Evolutionary conservation across 176 grass and related monocot species (phyloP), one percentile per base, ranked within the genome.

Genomic region (Secale cereale): DNA sequence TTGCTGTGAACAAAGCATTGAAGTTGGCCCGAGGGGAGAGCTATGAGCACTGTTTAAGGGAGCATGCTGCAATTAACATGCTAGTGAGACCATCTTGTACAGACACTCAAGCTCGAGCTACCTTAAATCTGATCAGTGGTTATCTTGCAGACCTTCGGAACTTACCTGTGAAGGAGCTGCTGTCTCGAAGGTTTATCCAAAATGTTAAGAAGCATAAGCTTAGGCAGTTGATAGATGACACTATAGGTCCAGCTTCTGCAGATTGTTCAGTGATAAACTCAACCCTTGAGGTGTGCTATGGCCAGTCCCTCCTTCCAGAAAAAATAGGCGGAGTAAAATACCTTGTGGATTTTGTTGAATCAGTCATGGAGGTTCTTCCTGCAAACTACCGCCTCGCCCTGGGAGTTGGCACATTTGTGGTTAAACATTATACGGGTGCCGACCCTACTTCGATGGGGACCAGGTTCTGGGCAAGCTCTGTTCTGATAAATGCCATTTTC

Each of bases 401-500:
- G 62, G 87, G 88, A 71, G 93, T 94, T 84, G 89, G 90, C 45
- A 89, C 79, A 74, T 92, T 91, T 10, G 37, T 79, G 36, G 69
- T 77, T 63, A 86, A 41, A 61, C 88, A 82, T 69, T 86, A 73
- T 40, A 30, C 7, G 16, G 85, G 85, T 76, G 65, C 64, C 52
- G 86, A 82, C 41, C 56, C 70, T 78, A 80, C 85, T 33, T 90
- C 90, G 50, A 70, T 77, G 74, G 88, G 95, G 36, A 68, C 88
- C 59, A 86, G 86, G 41, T 92, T 96, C 83, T 99, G 93, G 97
- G 86, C 82, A n/a, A 83, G 91, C 50, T 89, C 90, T 43, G 14
- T 96, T 88, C 74, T 99, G 79, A 84, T 99, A 25, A 95, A 91
- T 12, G 71, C 97, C 59, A 92, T 96, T 75, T 94, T 96, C 84